phyloP scores from a whole-genome alignment of 1,284 basidiomycete species.

The Fomes fomentarius region DNA sequence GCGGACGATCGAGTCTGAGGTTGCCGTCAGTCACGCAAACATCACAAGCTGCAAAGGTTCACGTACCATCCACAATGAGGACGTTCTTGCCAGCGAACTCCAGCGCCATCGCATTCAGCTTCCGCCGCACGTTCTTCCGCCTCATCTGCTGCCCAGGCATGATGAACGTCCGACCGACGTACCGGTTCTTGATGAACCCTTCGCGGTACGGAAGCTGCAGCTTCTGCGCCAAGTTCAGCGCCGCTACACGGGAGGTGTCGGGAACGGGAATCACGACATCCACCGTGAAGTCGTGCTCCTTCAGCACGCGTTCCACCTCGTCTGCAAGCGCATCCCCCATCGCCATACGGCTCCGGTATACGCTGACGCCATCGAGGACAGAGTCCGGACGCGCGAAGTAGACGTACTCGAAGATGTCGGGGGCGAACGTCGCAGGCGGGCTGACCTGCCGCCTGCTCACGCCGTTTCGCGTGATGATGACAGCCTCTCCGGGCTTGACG shows the following conservation, averaged over 20 bases:
- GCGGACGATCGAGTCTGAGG: slow-evolving; percentile 92
- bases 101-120: slow-evolving; percentile 99
- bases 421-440: slow-evolving; percentile 78
- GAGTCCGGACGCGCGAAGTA: slow-evolving; percentile 99
- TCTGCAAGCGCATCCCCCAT: slow-evolving; percentile 98
- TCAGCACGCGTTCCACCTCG: slow-evolving; percentile 80
- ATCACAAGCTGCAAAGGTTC: background rate
- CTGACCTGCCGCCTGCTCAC: slow-evolving; percentile 78
- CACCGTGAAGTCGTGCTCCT: slow-evolving; percentile 69
- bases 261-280: slow-evolving; percentile 99
- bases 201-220: slow-evolving; percentile 93
- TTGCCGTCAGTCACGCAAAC: background rate
- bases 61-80: slow-evolving; percentile 90
- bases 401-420: slow-evolving; percentile 99
- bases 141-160: slow-evolving; percentile 98
- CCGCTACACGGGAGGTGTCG: slow-evolving; percentile 96
- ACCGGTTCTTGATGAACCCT: slow-evolving; percentile 99
- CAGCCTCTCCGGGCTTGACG: slow-evolving; percentile 93
- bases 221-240: slow-evolving; percentile 93
- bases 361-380: slow-evolving; percentile 95
- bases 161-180: slow-evolving; percentile 98
- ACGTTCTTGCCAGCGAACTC: slow-evolving; percentile 95
- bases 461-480: slow-evolving; percentile 88
- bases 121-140: slow-evolving; percentile 93
- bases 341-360: slow-evolving; percentile 97